Evolutionary conservation across 2,329 filamentous ascomycete genomes (phyloP).

Genomic region (Penicillium sp.): DNA sequence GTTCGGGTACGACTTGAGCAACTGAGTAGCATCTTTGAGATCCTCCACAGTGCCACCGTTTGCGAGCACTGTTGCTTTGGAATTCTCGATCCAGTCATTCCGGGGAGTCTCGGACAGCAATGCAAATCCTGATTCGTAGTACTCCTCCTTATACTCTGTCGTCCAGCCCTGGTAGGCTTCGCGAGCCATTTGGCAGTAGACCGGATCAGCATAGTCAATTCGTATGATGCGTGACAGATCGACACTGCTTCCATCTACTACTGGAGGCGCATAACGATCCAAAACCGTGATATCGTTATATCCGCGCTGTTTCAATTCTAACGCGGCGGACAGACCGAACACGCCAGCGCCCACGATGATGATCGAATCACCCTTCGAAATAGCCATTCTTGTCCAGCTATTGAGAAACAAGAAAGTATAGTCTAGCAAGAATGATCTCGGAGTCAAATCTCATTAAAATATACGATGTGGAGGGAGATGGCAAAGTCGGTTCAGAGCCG

Average conservation of each 20-base stretch:
- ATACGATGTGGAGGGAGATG: not conserved
- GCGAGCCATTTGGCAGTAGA: conserved; percentile 71
- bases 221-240: conserved; percentile 61
- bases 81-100: conserved; percentile 28
- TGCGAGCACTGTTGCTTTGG: conserved; percentile 35
- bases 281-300: conserved; percentile 56
- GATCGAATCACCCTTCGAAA: conserved; percentile 47
- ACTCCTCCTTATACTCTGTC: conserved; percentile 43
- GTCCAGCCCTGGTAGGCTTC: conserved; percentile 68
- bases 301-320: conserved; percentile 63
- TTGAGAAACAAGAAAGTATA: not conserved
- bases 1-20: conserved; percentile 26
- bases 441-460: not conserved
- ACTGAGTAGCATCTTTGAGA: conserved; percentile 38
- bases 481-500: conserved; percentile 8
- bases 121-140: conserved; percentile 30
- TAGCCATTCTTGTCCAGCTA: conserved; percentile 15
- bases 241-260: conserved; percentile 55
- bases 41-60: conserved; percentile 41
- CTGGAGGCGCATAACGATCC: conserved; percentile 56
- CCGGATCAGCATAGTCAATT: conserved; percentile 74
- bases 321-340: conserved; percentile 48
- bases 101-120: conserved; percentile 26
- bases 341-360: conserved; percentile 52
- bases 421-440: not conserved